Percentiles rank a stretch among this genome's conserved stretches.
Evolutionary conservation across 768 basidiomycete species (phyloP).

Genomic region (Serpula lacrymans): DNA sequence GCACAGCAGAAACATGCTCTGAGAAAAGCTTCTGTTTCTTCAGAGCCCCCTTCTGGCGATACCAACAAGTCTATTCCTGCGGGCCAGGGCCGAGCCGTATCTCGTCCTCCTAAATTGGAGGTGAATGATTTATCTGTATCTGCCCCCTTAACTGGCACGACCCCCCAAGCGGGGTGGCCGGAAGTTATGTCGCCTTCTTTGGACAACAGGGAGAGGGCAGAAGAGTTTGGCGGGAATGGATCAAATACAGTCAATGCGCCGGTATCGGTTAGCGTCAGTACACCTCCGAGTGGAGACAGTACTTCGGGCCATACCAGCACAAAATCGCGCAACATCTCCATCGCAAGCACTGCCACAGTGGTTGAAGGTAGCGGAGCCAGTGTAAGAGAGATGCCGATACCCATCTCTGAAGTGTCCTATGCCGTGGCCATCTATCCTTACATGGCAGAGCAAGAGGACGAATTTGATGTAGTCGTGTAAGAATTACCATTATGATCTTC

Average conservation of each 20-base stretch:
- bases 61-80: slow-evolving; percentile 29
- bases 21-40: slow-evolving; percentile 60
- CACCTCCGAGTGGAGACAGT: slow-evolving; percentile 6
- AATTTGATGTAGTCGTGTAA: slow-evolving; percentile 96
- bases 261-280: slow-evolving; percentile 31
- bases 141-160: slow-evolving; percentile 54
- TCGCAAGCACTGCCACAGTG: slow-evolving; percentile 10
- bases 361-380: slow-evolving; percentile 30
- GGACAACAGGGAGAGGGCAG: slow-evolving; percentile 40
- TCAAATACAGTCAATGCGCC: slow-evolving; percentile 35
- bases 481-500: slow-evolving; percentile 26
- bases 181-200: slow-evolving; percentile 62
- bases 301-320: slow-evolving; percentile 1
- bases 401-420: slow-evolving; percentile 69
- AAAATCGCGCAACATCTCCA: too few species aligned
- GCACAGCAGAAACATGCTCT: slow-evolving; percentile 95
- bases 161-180: slow-evolving; percentile 73
- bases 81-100: slow-evolving; percentile 30
- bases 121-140: slow-evolving; percentile 58
- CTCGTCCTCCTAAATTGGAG: slow-evolving; percentile 67
- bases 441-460: slow-evolving; percentile 97
- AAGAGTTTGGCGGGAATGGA: slow-evolving; percentile 38
- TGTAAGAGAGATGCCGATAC: slow-evolving; percentile 40
- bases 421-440: slow-evolving; percentile 99
- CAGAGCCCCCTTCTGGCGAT: slow-evolving; percentile 39